Evolutionary conservation across 1,284 basidiomycete species (phyloP).

Genomic region (Rhodotorula sp.): DNA sequence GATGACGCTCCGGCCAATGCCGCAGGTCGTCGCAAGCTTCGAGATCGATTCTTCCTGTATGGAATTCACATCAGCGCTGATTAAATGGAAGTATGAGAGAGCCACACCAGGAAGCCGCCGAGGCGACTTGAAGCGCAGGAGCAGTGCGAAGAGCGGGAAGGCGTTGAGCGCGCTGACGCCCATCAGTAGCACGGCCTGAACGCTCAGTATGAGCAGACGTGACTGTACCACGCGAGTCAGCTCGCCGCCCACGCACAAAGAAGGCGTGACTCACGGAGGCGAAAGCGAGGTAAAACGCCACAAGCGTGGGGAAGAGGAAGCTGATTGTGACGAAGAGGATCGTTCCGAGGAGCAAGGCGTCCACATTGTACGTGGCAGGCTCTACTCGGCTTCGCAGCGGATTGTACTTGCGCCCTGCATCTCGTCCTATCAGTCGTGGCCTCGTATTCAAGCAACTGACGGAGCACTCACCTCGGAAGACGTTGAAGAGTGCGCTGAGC

Average conservation of each 20-base stretch:
- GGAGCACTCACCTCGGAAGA: slow-evolving; percentile 74
- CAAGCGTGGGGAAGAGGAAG: slow-evolving; percentile 86
- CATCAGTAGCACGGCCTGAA: slow-evolving; percentile 64
- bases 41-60: background rate
- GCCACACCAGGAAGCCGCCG: slow-evolving; percentile 69
- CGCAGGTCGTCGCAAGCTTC: background rate
- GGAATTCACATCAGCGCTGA: background rate
- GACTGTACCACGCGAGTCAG: background rate
- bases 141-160: slow-evolving; percentile 83
- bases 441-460: too few species aligned
- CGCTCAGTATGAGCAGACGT: slow-evolving; percentile 53
- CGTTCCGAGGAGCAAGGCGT: slow-evolving; percentile 90
- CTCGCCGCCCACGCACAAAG: background rate
- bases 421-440: too few species aligned
- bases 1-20: background rate
- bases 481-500: slow-evolving; percentile 75
- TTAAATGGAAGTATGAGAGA: background rate
- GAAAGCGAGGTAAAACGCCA: slow-evolving; percentile 81
- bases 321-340: slow-evolving; percentile 88
- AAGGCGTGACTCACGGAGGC: slow-evolving; percentile 58
- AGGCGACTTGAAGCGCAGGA: slow-evolving; percentile 82
- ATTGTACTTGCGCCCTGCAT: slow-evolving; percentile 80
- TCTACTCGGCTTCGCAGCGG: slow-evolving; percentile 77
- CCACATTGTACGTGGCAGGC: slow-evolving; percentile 84
- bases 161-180: slow-evolving; percentile 76